Conservation (phyloP, 805 yeast genomes). For the Yamadazyma tumulicola region DNA sequence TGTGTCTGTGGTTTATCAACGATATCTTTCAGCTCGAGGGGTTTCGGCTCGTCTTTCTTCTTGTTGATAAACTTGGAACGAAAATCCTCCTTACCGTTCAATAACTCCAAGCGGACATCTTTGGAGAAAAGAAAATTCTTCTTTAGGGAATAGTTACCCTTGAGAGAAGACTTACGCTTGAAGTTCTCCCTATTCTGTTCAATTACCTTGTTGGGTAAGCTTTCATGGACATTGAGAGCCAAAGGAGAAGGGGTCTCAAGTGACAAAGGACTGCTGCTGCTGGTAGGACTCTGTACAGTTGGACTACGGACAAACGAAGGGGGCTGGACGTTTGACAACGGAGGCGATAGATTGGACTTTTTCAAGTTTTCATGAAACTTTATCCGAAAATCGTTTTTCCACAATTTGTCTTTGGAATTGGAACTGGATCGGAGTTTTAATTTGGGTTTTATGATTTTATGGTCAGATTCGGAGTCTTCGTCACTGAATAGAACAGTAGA, state of each 20-base stretch:
- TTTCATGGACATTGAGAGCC: slow-evolving; percentile 13
- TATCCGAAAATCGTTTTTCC: slow-evolving; percentile 24
- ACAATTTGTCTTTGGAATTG: slow-evolving; percentile 15
- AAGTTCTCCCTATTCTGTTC: slow-evolving; percentile 7
- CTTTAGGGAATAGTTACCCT: slow-evolving; percentile 16
- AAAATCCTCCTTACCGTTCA: slow-evolving; percentile 13
- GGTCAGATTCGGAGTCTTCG: slow-evolving; percentile 35
- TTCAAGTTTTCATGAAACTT: slow-evolving; percentile 14
- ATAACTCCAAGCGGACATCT: slow-evolving; percentile 37
- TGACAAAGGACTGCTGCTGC: background rate
- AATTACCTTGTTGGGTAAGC: slow-evolving; percentile 4
- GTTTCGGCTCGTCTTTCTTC: background rate
- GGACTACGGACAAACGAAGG: slow-evolving; percentile 6
- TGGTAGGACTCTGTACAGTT: background rate
- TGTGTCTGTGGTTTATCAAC: background rate
- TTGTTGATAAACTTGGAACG: slow-evolving; percentile 11
- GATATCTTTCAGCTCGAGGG: background rate
- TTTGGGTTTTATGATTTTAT: slow-evolving; percentile 7
- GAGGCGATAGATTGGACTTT: slow-evolving; percentile 1
- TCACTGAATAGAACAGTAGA: slow-evolving; percentile 28
- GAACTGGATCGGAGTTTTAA: slow-evolving; percentile 13
- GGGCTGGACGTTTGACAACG: slow-evolving; percentile 8
- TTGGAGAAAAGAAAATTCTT: slow-evolving; percentile 31
- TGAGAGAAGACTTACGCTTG: slow-evolving; percentile 2
- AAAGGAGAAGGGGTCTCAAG: slow-evolving; percentile 23